Evolutionary conservation across 2,329 filamentous ascomycete species (phyloP).

Genomic region (Botrytis cinerea): DNA sequence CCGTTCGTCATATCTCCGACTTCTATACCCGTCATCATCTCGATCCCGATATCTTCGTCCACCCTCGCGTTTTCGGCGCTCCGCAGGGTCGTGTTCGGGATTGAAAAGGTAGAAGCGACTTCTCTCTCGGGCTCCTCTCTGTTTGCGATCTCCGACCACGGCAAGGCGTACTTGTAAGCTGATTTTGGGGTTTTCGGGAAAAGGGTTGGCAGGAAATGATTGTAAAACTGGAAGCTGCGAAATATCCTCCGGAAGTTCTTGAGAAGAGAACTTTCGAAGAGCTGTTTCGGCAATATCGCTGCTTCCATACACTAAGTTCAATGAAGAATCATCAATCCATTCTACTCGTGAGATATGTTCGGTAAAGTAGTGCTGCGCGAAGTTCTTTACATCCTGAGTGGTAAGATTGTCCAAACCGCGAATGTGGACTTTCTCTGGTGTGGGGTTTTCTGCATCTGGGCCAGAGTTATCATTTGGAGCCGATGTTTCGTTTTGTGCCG

Average conservation of each 20-base stretch:
- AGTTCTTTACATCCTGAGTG: conserved; percentile 76
- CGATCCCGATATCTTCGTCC: conserved; percentile 63
- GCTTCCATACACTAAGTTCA: conserved; percentile 77
- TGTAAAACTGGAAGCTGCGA: conserved; percentile 62
- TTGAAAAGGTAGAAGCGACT: conserved; percentile 93
- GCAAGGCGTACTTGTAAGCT: conserved; percentile 73
- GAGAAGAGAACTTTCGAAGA: conserved; percentile 53
- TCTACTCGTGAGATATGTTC: conserved; percentile 66
- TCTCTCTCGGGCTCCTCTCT: conserved; percentile 71
- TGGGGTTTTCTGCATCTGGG: conserved; percentile 33
- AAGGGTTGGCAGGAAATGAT: conserved; percentile 67
- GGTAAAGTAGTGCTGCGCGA: conserved; percentile 68
- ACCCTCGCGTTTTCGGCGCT: conserved; percentile 62
- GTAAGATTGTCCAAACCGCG: conserved; percentile 80
- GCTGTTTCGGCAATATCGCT: conserved; percentile 56
- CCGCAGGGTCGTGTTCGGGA: conserved; percentile 82
- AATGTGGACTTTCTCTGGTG: conserved; percentile 57
- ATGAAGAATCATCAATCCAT: conserved; percentile 93
- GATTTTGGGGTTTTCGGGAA: conserved; percentile 67
- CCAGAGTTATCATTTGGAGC: conserved; percentile 36
- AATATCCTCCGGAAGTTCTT: conserved; percentile 51
- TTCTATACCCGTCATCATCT: conserved; percentile 49
- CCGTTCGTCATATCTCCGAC: conserved; percentile 48
- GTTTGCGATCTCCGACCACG: conserved; percentile 76
- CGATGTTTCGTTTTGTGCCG: conserved; percentile 31